Conservation (phyloP, 108 stramenopile genomes). For the Thalassiosira profunda region DNA sequence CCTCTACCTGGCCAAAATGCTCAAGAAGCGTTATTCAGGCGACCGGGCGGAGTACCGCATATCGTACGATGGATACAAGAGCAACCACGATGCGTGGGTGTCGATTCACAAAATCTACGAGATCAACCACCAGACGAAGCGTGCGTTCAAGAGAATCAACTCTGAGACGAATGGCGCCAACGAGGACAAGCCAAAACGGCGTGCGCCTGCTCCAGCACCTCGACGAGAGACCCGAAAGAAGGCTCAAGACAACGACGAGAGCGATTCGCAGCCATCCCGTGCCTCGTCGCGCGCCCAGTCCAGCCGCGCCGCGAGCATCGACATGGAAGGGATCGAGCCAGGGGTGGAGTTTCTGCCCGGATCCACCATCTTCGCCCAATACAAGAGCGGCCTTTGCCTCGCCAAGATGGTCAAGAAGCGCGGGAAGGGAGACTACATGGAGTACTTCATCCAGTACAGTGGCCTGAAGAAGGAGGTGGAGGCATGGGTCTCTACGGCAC, state of each 20-base stretch:
- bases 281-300: constrained; percentile 3
- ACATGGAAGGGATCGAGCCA: constrained; percentile 42
- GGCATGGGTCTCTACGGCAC: constrained; percentile 36
- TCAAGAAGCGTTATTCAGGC: constrained; percentile 49
- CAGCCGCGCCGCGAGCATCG: constrained; percentile 9
- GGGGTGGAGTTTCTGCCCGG: constrained; percentile 56
- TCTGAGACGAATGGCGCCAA: constrained; percentile 1
- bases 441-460: constrained; percentile 49
- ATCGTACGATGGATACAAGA: constrained; percentile 44
- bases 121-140: constrained; percentile 49
- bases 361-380: constrained; percentile 53
- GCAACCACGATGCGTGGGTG: constrained; percentile 52
- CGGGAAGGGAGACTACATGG: constrained; percentile 54
- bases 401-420: constrained; percentile 58
- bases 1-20: constrained; percentile 54
- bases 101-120: constrained; percentile 53
- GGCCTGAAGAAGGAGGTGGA: constrained; percentile 39
- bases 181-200: constrained; percentile 16
- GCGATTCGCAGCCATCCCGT: neutral
- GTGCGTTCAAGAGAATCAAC: constrained; percentile 39
- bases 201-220: constrained; percentile 9
- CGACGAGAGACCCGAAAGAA: constrained; percentile 23
- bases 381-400: constrained; percentile 32
- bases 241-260: constrained; percentile 18
- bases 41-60: constrained; percentile 45